A percentile compares a stretch with the other conserved stretches of the same genome.
These are phyloP conservation scores for Eimeria praecox DNA, from an alignment of 169 alveolate species.

Conservation along the genomic window DNA sequence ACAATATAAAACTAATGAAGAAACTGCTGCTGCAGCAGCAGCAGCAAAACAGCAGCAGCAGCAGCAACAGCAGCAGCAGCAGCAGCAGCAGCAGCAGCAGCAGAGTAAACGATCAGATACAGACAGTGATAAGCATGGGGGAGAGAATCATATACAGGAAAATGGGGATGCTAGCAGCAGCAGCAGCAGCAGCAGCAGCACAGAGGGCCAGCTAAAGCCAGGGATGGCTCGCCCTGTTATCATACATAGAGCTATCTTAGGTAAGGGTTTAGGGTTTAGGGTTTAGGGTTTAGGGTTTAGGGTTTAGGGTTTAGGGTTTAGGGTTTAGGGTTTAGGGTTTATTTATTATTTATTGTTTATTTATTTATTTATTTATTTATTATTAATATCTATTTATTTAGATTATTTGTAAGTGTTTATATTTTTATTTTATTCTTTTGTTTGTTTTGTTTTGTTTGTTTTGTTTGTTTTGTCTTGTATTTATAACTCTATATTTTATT, in stretches of 20 bases:
- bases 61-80: constrained; percentile 90
- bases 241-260: constrained; percentile 99
- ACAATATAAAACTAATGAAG: constrained; percentile 96
- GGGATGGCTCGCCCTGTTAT: constrained; percentile 99
- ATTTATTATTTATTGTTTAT: too few species aligned
- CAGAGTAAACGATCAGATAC: too few species aligned
- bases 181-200: constrained; percentile 60
- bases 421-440: not conserved
- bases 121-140: too few species aligned
- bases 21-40: constrained; percentile 50
- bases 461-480: not conserved
- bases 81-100: not conserved
- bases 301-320: too few species aligned
- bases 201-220: constrained; percentile 73
- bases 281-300: too few species aligned
- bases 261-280: constrained; percentile 89
- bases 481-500: too few species aligned
- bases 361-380: too few species aligned
- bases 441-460: not conserved
- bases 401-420: not conserved
- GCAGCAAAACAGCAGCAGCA: constrained; percentile 23
- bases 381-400: too few species aligned
- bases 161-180: too few species aligned
- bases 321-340: too few species aligned
- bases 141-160: too few species aligned